phyloP scores from a whole-genome alignment of 2,329 filamentous ascomycete genomes.

The Phyllosticta citribraziliensis region DNA sequence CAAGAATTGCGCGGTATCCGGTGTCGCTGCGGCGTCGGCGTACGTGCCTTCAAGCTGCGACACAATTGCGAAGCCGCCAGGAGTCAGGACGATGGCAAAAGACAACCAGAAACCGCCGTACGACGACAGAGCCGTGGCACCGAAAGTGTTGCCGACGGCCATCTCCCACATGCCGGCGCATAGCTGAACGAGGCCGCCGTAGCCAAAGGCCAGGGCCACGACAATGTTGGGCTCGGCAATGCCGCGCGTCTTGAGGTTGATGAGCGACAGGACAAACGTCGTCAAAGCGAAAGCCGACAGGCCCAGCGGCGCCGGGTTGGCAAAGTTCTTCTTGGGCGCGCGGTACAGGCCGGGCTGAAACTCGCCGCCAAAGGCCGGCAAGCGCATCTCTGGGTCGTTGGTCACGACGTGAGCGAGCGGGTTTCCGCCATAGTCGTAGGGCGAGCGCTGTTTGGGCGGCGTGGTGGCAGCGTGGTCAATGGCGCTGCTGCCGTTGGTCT shows the following conservation, averaged over 20 bases:
- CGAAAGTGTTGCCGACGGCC: conserved; percentile 46
- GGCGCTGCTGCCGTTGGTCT: conserved; percentile 20
- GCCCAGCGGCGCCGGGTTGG: conserved; percentile 47
- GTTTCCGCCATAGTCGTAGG: conserved; percentile 43
- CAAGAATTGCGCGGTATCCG: conserved; percentile 41
- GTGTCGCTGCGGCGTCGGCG: conserved; percentile 24
- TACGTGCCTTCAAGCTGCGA: conserved; percentile 27
- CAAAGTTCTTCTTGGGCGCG: conserved; percentile 33
- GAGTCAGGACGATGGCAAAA: conserved; percentile 43
- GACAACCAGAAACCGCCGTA: conserved; percentile 50
- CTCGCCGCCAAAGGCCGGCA: conserved; percentile 42
- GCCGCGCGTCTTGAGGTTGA: conserved; percentile 30
- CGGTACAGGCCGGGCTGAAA: conserved; percentile 45
- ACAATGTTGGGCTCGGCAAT: conserved; percentile 30
- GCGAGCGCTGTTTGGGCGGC: conserved; percentile 30
- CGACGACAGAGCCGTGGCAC: conserved; percentile 45
- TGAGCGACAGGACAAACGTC: conserved; percentile 43
- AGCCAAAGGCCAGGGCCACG: conserved; percentile 31
- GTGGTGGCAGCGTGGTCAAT: conserved; percentile 28
- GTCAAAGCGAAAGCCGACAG: conserved; percentile 51
- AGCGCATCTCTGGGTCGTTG: conserved; percentile 36
- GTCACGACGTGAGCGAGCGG: conserved; percentile 42
- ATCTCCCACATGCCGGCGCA: conserved; percentile 39
- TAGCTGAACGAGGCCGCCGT: conserved; percentile 34
- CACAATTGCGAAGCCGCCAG: conserved; percentile 37